Conservation (phyloP, 176 grass and related monocot genomes). For the Carex kokanica region DNA sequence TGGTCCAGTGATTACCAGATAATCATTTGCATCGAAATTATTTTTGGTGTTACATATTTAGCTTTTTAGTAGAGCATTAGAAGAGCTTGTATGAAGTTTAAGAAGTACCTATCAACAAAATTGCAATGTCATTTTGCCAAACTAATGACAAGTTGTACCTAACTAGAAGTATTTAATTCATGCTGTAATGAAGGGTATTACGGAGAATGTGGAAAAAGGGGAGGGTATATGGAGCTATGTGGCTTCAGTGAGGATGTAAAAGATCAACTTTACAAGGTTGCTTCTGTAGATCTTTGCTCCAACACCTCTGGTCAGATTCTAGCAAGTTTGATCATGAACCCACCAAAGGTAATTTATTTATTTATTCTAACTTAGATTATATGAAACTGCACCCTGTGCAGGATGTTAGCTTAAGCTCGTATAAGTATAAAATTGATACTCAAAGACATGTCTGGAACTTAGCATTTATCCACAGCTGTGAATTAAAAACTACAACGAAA, state of each 20-base stretch:
- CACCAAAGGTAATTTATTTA: constrained; percentile 48
- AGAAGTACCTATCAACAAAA: not conserved
- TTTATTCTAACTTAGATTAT: not conserved
- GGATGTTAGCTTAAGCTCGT: not conserved
- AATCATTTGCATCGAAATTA: not conserved
- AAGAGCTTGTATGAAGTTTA: not conserved
- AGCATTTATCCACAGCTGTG: not conserved
- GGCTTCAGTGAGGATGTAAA: constrained; percentile 52
- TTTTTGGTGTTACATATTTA: not conserved
- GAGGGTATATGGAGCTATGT: constrained; percentile 79
- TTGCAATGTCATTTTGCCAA: not conserved
- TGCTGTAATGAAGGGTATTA: constrained; percentile 43
- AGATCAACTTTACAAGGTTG: constrained; percentile 62
- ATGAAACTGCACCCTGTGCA: not conserved
- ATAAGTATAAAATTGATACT: not conserved
- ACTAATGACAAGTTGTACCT: not conserved
- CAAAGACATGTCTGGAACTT: not conserved
- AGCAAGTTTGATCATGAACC: constrained; percentile 65
- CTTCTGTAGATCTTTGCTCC: constrained; percentile 74
- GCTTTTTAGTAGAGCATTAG: not conserved
- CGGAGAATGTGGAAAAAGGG: constrained; percentile 77
- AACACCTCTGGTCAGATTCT: constrained; percentile 75
- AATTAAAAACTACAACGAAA: not conserved
- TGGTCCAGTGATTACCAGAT: not conserved
- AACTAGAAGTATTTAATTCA: not conserved